Percentiles rank a stretch among this genome's conserved stretches.
These are phyloP conservation scores for Auriculariales sp. DNA, from an alignment of 768 basidiomycete species.

Conservation along the genomic window DNA sequence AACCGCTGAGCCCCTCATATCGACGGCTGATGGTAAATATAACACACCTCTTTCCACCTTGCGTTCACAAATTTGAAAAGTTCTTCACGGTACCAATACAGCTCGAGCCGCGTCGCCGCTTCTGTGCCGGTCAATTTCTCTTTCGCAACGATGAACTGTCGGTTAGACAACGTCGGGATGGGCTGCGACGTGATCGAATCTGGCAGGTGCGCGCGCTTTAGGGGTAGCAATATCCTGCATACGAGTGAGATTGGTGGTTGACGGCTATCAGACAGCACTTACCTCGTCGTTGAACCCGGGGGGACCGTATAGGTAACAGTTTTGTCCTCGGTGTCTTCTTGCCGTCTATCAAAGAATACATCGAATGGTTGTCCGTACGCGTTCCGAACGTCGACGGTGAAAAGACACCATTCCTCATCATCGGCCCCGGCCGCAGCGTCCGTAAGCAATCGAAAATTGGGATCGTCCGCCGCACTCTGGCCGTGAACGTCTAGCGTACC, in stretches of 20 bases:
- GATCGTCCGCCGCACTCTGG: conserved; percentile 7
- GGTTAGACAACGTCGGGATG: conserved; percentile 73
- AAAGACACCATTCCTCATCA: conserved; percentile 61
- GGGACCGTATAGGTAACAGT: conserved; percentile 46
- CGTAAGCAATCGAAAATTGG: conserved; percentile 12
- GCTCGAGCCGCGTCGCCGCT: conserved; percentile 50
- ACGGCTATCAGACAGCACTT: conserved; percentile 13
- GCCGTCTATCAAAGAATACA: conserved; percentile 54
- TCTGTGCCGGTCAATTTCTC: conserved; percentile 45
- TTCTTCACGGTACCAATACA: conserved; percentile 95
- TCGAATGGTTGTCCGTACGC: conserved; percentile 87
- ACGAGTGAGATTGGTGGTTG: conserved; percentile 3
- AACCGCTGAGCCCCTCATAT: conserved; percentile 1
- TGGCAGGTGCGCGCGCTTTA: conserved; percentile 53
- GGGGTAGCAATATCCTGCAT: conserved; percentile 48
- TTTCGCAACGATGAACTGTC: conserved; percentile 83
- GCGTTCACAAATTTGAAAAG: conserved; percentile 55
- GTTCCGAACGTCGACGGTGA: conserved; percentile 84
- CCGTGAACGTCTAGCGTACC: conserved; percentile 11
- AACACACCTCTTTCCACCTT: conserved; percentile 76
- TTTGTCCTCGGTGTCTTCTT: conserved; percentile 35
- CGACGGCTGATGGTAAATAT: too few relatives aligned
- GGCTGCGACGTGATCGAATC: conserved; percentile 42
- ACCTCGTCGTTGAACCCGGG: conserved; percentile 79
- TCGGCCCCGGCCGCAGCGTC: conserved; percentile 9